Base-by-base conservation (phyloP, 2,329 filamentous ascomycete genomes). In the Colletotrichum incanum region DNA sequence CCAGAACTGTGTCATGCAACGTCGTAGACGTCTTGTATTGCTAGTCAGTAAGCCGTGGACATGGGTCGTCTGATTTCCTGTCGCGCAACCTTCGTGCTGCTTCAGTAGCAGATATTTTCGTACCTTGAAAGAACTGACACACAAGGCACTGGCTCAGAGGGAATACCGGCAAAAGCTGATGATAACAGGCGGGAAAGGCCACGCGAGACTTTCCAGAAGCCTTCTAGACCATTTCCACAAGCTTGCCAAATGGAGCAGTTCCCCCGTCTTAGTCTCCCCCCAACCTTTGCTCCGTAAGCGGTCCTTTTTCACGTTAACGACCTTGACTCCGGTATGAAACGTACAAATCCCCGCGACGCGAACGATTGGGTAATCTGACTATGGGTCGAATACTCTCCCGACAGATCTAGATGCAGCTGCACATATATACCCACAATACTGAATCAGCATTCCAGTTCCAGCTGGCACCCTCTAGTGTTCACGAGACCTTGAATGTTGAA, bases 231-330 rank as follows among this genome's bases (percentile, higher is more conserved):
- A 28, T 18, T 72, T 72, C 65, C 26, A 69, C 50, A 28, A 54
- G 47, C 65, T 72, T 72, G 69, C 69, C 69, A n/a, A 47, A 72
- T 64, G 65, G 28, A 45, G 69, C 28, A 69, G 18, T 54, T 60
- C 45, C 43, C 31, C 52, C 69, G 58, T 34, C 34, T 28, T 55
- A 16, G 23, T n/a, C 34, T 37, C n/a, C 31, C n/a, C 26, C 16
- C 28, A 34, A 31, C 28, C 28, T 39, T 16, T 16, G 20, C 31
- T 28, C 23, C 28, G 43, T 39, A 26, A n/a, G 34, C 23, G 31
- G 28, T n/a, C 43, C 26, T 26, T 20, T 14, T 49, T n/a, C 20
- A 31, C 16, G 26, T 23, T 18, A 2, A 31, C 18, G 20, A 52
- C 50, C 31, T 56, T n/a, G 54, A 6, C 28, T 45, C 43, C 23